Base-by-base conservation (phyloP, 2,329 filamentous ascomycete genomes). In the Botrytis sinoallii region DNA sequence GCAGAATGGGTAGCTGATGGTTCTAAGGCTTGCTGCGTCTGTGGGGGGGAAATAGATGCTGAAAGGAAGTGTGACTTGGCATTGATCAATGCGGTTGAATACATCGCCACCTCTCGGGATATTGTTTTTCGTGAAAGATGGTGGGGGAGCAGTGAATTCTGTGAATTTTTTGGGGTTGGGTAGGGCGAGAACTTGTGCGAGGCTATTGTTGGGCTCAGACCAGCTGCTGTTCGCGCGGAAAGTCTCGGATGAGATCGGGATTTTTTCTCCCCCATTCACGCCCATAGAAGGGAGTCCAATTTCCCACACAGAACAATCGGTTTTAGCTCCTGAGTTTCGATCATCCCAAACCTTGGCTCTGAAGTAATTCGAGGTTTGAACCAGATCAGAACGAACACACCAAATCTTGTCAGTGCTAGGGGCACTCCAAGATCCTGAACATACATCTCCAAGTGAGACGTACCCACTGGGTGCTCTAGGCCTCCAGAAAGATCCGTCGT, bases 391-490 rank as follows among this genome's bases (percentile, higher is more conserved):
- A n/a, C 66, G 44, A 52, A 69, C 44, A 1, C 48, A 69, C 48
- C 35, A 69, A n/a, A 57, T 29, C 6, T 18, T 55, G 7, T 69
- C 16, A 18, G 20, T 69, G 18, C 44, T 52, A 48, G 66, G 66
- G 12, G 48, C 25, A 22, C 4, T 32, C 29, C 46, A 69, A 29
- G 12, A 18, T n/a, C 32, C 25, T 38, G 9, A 0, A 42, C 44
- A 52, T 52, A 69, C 35, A 69, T 69, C 66, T 52, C 66, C 66
- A 20, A 52, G 46, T 29, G 48, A 57, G 25, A 69, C 22, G 46
- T 69, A 69, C 12, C 66, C 48, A 42, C 22, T 38, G 0, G 66
- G 66, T 38, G 66, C 48, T 38, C 7, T 42, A 7, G 66, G 66
- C 3, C 48, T 69, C 48, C 66, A 69, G 48, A 69, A 52, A 38